Base-by-base conservation (phyloP, 352 stramenopile species). In the Phytophthora syringae region DNA sequence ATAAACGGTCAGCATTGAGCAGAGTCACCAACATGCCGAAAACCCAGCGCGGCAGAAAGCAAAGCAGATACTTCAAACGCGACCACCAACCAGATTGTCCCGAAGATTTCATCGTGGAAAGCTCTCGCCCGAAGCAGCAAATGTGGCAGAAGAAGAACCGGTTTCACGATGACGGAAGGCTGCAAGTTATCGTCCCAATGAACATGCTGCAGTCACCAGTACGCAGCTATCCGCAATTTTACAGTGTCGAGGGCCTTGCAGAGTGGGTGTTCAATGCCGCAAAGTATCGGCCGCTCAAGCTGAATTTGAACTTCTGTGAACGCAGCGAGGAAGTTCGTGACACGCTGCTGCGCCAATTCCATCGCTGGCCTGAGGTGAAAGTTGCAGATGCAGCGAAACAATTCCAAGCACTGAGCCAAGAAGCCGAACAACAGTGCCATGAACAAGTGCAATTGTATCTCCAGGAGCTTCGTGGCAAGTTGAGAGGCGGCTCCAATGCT, bases 391-490 rank as follows among this genome's bases (percentile, higher is more conserved):
- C 52, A 18, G 37, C 12, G 4, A 28, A 67, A 20, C 36, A 25
- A 27, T 76, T 25, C 34, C 36, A 58, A 2, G 34, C 30, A 1
- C 25, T 64, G 2, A 61, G 12, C 15, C 52, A 67, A 10, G 3
- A 51, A 10, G 53, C 49, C 2, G 25, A 73, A 22, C 20, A 63
- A n/a, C 32, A 30, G 25, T 74, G 68, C 12, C 40, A 52, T 11
- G 42, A 73, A 34, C 64, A 76, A n/a, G 64, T 76, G 15, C 47
- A 70, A 32, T 43, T 76, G 24, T 73, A 73, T 30, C 18, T 73
- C 7, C 57, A 61, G 6, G 48, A 73, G 12, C 58, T 73, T n/a
- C 57, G 57, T 7, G 53, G 43, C 2, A 76, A 70, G 13, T 45
- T 76, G 10, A 0, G 45, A 7, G 25, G n/a, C 16, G 64, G 54